Base-by-base conservation (phyloP, 148 eudicot species). In the Rhododendron vialii region DNA sequence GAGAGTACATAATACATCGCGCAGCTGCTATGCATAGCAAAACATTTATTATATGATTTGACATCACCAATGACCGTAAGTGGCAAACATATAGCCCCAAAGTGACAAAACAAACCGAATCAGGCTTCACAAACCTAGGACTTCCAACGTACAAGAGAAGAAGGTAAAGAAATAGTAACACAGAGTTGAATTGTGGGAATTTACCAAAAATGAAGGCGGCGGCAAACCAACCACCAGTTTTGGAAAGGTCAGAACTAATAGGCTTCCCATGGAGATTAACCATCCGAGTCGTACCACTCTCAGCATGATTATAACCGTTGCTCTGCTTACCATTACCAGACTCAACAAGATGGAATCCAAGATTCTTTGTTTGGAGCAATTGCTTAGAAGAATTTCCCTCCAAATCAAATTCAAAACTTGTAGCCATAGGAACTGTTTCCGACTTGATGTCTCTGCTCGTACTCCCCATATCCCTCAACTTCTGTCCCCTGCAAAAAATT, bases 171-270 rank as follows among this genome's bases (percentile, higher is more conserved):
- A 59, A 59, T 2, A 51, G 13, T 13, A 41, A 59, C 7, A 45
- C 3, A 45, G 53, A 80, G 10, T 73, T 14, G 47, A 26, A 69
- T 43, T 24, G 26, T 50, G 35, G 36, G 82, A 28, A 65, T n/a
- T 24, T 87, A 95, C 98, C 98, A 59, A 95, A 95, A 80, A 95
- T 95, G 93, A 95, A 95, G 86, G 92, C 88, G 24, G 98, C 95
- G 20, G 98, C 93, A 86, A 93, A 41, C 98, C 98, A 95, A 22
- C 97, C 98, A 51, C 98, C 98, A 2, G 98, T 95, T 83, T 90
- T 95, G 86, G 94, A 88, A 53, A 94, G 89, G 83, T 91, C 88
- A 28, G 94, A 75, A 41, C 2, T 20, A 20, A 95, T 87, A 10
- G 97, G 94, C 88, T 92, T 92, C 45, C 94, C 89, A 35, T 87